Evolutionary conservation across 495 filamentous ascomycete species (phyloP), one percentile per base, ranked within the genome.

Genomic region (Penicillium soppii): DNA sequence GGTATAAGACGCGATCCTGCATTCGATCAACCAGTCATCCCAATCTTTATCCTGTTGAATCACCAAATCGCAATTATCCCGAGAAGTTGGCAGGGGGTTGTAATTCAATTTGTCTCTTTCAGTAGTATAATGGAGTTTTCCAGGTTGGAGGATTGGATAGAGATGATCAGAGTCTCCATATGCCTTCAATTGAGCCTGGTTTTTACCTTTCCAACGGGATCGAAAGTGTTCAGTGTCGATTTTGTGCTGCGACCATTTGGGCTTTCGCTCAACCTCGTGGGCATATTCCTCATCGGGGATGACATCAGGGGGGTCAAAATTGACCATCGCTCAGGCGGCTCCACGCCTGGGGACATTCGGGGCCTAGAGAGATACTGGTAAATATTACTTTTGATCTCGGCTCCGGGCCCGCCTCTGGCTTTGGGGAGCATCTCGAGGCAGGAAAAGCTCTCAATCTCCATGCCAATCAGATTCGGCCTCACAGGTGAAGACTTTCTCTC

Each of bases 361-460:
- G 35, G 46, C 12, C 30, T 19, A 10, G 25, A 25, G 9, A 49
- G 46, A 13, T 8, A 16, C 3, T 53, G 52, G 26, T 68, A 64
- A 16, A 51, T 30, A 22, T 50, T 42, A 13, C 47, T 58, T 16
- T 43, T 53, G 3, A 12, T 32, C 5, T 60, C 35, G 5, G 23
- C 17, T 10, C 47, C 36, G 13, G 47, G 47, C 9, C 47, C 36
- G 13, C 32, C 47, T 19, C 47, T 30, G 8, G 47, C 47, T 12
- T 23, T 20, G 23, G 47, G 37, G 7, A 49, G 47, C 35, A 22
- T 32, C 26, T 49, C 47, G 12, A 26, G 36, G 7, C 47, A 49
- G 13, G 46, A 29, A 16, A 39, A 16, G 12, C n/a, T 30, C 36
- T 49, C 46, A 9, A 39, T 27, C 10, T 39, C 37, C 47, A 29